Evolutionary conservation across 148 eudicot genomes (phyloP).

Genomic region (Linanthus parryae): DNA sequence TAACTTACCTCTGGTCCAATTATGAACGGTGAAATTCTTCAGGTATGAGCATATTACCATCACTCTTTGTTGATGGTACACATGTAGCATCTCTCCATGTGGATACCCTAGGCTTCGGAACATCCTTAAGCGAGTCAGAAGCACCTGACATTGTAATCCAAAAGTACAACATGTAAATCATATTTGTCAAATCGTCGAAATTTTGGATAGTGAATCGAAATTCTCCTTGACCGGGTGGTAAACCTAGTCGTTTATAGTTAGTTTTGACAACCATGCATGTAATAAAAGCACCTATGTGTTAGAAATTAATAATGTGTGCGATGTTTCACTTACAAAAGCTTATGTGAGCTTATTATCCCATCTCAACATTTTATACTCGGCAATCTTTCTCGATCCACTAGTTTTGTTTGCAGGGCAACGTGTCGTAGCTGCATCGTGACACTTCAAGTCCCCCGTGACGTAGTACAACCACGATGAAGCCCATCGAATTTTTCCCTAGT

Average conservation of each 20-base stretch:
- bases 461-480: neutral
- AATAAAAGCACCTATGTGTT: no score
- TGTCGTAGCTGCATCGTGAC: neutral
- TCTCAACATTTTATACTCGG: neutral
- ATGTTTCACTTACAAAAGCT: no score
- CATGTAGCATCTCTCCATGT: neutral
- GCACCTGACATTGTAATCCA: neutral
- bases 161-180: neutral
- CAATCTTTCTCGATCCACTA: neutral
- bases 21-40: neutral
- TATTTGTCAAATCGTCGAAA: neutral
- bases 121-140: neutral
- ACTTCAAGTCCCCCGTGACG: neutral
- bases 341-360: neutral
- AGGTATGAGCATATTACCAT: neutral
- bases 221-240: neutral
- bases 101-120: neutral
- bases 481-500: neutral
- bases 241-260: no score
- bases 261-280: no score
- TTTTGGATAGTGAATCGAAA: neutral
- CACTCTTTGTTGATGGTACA: neutral
- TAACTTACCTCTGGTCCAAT: neutral
- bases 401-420: neutral
- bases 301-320: no score